A percentile compares a stretch with the other conserved stretches of the same genome.
Evolutionary conservation across 306 rosid genomes (phyloP).

Genomic region (Mucuna pruriens): DNA sequence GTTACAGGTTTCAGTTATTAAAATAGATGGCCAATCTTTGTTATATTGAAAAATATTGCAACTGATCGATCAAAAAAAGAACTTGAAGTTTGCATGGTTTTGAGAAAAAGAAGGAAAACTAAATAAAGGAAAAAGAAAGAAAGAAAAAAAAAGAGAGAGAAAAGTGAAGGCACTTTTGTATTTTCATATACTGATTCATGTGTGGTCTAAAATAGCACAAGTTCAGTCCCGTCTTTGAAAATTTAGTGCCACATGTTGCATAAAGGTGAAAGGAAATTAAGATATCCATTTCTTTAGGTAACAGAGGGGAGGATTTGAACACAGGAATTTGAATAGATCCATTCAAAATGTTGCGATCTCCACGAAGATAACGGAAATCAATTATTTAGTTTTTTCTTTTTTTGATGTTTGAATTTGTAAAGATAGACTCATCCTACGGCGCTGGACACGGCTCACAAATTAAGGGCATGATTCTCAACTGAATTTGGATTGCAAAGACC

Average conservation of each 20-base stretch:
- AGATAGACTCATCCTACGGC: neutral
- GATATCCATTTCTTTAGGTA: too few species aligned
- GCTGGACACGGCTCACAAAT: neutral
- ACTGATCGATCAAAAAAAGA: conserved; percentile 77
- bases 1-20: too few species aligned
- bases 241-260: too few species aligned
- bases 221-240: too few species aligned
- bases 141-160: too few species aligned
- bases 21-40: conserved; percentile 63
- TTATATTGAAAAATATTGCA: conserved; percentile 63
- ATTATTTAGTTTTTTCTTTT: neutral
- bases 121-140: too few species aligned
- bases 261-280: too few species aligned
- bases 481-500: too few species aligned
- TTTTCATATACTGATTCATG: too few species aligned
- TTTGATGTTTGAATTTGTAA: neutral
- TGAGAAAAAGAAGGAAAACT: conserved; percentile 69
- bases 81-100: conserved; percentile 72
- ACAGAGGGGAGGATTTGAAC: too few species aligned
- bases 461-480: neutral
- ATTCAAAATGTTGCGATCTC: neutral
- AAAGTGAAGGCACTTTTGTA: too few species aligned
- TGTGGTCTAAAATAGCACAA: too few species aligned
- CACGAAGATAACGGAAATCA: neutral
- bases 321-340: neutral